These are phyloP conservation scores for Xanthoparmelia taractica DNA, from an alignment of 495 filamentous ascomycete genomes.

Conservation along the genomic window DNA sequence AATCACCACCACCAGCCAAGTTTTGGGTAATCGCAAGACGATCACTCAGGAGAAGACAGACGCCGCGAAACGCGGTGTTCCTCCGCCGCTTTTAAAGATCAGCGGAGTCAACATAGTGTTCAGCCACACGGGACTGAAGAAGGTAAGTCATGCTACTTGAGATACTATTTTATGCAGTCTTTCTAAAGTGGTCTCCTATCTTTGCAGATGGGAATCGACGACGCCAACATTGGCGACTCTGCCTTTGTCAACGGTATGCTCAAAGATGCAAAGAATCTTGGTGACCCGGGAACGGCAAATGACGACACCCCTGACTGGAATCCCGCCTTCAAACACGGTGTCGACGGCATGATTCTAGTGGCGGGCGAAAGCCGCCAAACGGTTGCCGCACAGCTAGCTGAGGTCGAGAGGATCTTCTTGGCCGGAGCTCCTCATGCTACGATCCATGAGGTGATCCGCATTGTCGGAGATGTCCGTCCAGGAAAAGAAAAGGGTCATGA, in stretches of 20 bases:
- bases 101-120: constrained; percentile 31
- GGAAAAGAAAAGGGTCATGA: constrained; percentile 32
- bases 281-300: constrained; percentile 19
- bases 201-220: constrained; percentile 28
- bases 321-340: constrained; percentile 30
- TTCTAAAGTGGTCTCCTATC: constrained; percentile 4
- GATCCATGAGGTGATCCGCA: constrained; percentile 27
- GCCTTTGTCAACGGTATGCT: constrained; percentile 28
- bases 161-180: background rate
- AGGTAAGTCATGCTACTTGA: constrained; percentile 23
- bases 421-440: constrained; percentile 15
- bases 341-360: constrained; percentile 31
- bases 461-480: constrained; percentile 30
- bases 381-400: constrained; percentile 19
- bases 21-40: constrained; percentile 13
- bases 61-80: constrained; percentile 5
- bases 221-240: constrained; percentile 18
- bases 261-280: constrained; percentile 22
- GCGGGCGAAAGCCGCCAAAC: constrained; percentile 26
- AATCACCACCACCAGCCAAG: constrained; percentile 25
- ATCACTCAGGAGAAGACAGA: constrained; percentile 18
- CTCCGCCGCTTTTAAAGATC: constrained; percentile 16
- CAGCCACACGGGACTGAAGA: constrained; percentile 27
- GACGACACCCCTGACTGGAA: constrained; percentile 24
- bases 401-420: constrained; percentile 27